A percentile compares a stretch with the other conserved stretches of the same genome.
phyloP scores from a whole-genome alignment of 768 basidiomycete genomes.

The Mycena albidolilacea region DNA sequence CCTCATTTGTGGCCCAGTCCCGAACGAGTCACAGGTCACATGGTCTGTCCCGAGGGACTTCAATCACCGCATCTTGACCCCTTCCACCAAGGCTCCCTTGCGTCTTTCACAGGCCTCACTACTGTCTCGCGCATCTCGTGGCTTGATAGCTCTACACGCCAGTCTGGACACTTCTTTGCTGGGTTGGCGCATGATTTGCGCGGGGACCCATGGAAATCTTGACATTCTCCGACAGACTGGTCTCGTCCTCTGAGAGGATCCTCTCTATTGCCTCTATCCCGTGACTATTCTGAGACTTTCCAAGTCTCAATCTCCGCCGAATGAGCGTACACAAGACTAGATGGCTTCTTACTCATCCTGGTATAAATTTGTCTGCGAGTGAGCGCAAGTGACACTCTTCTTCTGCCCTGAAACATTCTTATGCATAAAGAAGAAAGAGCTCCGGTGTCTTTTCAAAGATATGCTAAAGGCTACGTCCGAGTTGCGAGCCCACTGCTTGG shows the following conservation, averaged over 20 bases:
- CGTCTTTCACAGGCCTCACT: no score
- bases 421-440: background rate
- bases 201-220: no score
- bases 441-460: no score
- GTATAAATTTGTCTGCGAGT: constrained; percentile 9
- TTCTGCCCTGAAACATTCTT: background rate
- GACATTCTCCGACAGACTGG: background rate
- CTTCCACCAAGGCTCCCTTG: no score
- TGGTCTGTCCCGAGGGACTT: no score
- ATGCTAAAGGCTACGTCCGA: constrained; percentile 6
- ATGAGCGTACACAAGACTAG: background rate
- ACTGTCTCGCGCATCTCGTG: no score
- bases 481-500: background rate
- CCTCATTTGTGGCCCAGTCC: no score
- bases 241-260: constrained; percentile 1
- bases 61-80: no score
- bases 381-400: constrained; percentile 3
- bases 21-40: no score
- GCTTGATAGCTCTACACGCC: no score
- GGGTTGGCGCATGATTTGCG: no score
- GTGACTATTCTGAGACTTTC: background rate
- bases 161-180: no score
- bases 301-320: background rate
- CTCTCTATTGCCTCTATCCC: background rate
- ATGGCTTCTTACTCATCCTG: constrained; percentile 1